Conservation (phyloP, 2,329 filamentous ascomycete species). For the Xylaria sp. region DNA sequence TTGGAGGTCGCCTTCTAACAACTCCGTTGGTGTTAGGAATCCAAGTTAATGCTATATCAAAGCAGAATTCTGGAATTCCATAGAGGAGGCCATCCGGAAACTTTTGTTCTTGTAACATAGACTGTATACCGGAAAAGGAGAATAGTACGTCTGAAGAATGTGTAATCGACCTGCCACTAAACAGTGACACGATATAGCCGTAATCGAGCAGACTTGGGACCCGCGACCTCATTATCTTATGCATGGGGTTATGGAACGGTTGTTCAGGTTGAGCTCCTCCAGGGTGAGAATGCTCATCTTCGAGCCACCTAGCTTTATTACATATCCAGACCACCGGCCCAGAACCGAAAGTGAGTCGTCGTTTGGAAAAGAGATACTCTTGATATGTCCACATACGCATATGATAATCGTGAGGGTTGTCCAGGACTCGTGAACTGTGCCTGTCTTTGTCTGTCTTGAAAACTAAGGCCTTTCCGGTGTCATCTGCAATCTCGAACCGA, state of each 20-base stretch:
- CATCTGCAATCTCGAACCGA: neutral
- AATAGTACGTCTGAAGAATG: neutral
- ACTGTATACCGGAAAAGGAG: slow-evolving; percentile 12
- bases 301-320: slow-evolving; percentile 4
- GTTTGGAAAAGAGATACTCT: slow-evolving; percentile 14
- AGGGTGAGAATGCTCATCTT: slow-evolving; percentile 9
- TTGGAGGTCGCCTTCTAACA: neutral
- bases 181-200: neutral
- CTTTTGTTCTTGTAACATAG: slow-evolving; percentile 6
- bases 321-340: neutral
- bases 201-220: slow-evolving; percentile 6
- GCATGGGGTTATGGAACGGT: neutral
- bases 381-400: slow-evolving; percentile 20
- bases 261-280: neutral
- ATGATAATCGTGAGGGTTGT: neutral
- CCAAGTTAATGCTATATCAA: slow-evolving; percentile 15
- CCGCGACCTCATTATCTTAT: neutral
- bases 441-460: neutral
- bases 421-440: neutral
- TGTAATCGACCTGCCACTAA: slow-evolving; percentile 7
- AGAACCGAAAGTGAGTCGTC: slow-evolving; percentile 3
- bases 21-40: neutral
- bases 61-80: slow-evolving; percentile 12
- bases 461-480: neutral
- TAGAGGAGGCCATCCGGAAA: slow-evolving; percentile 11